Evolutionary conservation across 345 rosid species (phyloP).

Genomic region (Euclidium syriacum): DNA sequence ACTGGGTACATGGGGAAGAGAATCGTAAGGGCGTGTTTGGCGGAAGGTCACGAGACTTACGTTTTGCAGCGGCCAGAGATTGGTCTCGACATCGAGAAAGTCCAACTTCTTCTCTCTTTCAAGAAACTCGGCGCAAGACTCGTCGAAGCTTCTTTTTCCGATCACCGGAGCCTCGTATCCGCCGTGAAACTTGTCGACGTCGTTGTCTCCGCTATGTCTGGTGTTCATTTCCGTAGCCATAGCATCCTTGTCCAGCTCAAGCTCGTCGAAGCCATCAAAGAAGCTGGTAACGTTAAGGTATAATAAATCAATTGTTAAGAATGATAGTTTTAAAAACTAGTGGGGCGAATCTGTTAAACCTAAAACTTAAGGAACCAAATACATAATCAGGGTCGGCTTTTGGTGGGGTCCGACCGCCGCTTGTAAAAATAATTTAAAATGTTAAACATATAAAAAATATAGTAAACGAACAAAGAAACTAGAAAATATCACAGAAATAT

Average conservation of each 20-base stretch:
- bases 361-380: neutral
- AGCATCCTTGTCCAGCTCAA: slow-evolving; percentile 70
- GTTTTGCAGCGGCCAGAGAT: slow-evolving; percentile 57
- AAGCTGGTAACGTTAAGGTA: slow-evolving; percentile 84
- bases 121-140: slow-evolving; percentile 56
- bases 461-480: no score
- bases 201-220: slow-evolving; percentile 75
- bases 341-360: neutral
- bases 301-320: neutral
- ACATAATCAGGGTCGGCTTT: no score
- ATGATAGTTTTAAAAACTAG: neutral
- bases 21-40: slow-evolving; percentile 68
- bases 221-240: slow-evolving; percentile 77
- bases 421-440: no score
- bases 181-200: slow-evolving; percentile 69
- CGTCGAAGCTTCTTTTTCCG: slow-evolving; percentile 52
- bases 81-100: slow-evolving; percentile 68
- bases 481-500: no score
- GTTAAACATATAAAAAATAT: no score
- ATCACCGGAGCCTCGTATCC: slow-evolving; percentile 37
- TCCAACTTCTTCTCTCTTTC: slow-evolving; percentile 54
- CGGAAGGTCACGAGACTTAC: slow-evolving; percentile 55
- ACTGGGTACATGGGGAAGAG: slow-evolving; percentile 82
- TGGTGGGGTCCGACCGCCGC: no score
- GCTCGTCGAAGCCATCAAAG: slow-evolving; percentile 80